These are phyloP conservation scores for Epichloe sibirici DNA, from an alignment of 2,329 filamentous ascomycete species.

Conservation along the genomic window DNA sequence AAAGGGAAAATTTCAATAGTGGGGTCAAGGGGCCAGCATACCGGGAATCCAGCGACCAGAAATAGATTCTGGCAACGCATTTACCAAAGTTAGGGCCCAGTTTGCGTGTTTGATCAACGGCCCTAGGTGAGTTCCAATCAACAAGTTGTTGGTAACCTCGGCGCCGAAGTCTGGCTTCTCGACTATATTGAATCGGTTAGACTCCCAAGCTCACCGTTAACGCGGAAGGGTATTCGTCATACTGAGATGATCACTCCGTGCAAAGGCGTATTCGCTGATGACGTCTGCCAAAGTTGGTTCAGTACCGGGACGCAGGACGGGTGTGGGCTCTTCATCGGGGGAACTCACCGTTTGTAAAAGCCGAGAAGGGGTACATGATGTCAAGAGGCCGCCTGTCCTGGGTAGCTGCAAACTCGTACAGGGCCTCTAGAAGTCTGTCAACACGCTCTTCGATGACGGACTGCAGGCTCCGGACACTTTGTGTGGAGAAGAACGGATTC, in stretches of 20 bases:
- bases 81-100: conserved; percentile 23
- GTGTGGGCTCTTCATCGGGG: not conserved
- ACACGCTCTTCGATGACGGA: conserved; percentile 25
- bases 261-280: conserved; percentile 29
- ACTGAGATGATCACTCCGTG: conserved; percentile 21
- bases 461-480: conserved; percentile 25
- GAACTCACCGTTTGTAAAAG: conserved; percentile 24
- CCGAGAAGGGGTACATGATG: conserved; percentile 25
- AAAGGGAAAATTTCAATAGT: not conserved
- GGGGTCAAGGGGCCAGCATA: conserved; percentile 7
- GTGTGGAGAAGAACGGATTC: conserved; percentile 25
- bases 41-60: conserved; percentile 23
- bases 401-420: conserved; percentile 17
- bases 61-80: conserved; percentile 22
- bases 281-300: conserved; percentile 17
- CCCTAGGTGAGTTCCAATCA: conserved; percentile 26
- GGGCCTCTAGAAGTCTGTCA: conserved; percentile 19
- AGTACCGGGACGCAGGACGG: not conserved
- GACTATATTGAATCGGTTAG: conserved; percentile 12
- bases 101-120: conserved; percentile 24
- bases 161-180: conserved; percentile 23
- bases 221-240: conserved; percentile 2
- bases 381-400: conserved; percentile 18
- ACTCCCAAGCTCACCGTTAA: not conserved
- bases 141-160: conserved; percentile 22